Evolutionary conservation across 164 flowering plant species (phyloP).

Genomic region (Annona squamosa): DNA sequence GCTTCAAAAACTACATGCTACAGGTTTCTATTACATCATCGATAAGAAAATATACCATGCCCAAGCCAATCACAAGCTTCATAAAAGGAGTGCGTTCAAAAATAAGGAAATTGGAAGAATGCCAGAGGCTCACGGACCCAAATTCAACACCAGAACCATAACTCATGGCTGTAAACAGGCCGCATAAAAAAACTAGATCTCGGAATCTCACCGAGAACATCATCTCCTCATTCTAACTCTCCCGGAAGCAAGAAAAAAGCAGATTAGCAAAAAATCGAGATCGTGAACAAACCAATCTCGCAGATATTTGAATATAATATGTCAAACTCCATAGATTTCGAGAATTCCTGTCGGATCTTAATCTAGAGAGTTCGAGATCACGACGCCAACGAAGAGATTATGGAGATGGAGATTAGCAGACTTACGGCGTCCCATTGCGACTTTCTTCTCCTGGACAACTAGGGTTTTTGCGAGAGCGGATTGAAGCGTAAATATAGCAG

Average conservation of each 20-base stretch:
- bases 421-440: conserved; percentile 27
- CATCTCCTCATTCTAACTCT: no score
- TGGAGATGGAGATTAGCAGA: background rate
- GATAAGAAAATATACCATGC: no score
- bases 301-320: background rate
- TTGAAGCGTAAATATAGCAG: background rate
- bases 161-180: no score
- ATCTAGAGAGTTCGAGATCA: background rate
- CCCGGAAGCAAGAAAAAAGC: background rate
- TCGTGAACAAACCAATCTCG: background rate
- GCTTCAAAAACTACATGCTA: no score
- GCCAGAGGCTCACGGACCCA: no score
- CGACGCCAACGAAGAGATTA: background rate
- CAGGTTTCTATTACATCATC: no score
- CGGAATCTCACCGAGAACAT: no score
- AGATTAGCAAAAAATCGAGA: background rate
- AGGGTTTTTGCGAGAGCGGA: background rate
- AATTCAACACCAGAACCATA: no score
- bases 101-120: no score
- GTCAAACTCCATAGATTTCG: background rate
- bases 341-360: background rate
- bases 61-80: no score
- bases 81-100: no score
- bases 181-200: no score
- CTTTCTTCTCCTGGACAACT: background rate